These are phyloP conservation scores for Daldinia decipiens DNA, from an alignment of 495 filamentous ascomycete genomes.

Conservation along the genomic window DNA sequence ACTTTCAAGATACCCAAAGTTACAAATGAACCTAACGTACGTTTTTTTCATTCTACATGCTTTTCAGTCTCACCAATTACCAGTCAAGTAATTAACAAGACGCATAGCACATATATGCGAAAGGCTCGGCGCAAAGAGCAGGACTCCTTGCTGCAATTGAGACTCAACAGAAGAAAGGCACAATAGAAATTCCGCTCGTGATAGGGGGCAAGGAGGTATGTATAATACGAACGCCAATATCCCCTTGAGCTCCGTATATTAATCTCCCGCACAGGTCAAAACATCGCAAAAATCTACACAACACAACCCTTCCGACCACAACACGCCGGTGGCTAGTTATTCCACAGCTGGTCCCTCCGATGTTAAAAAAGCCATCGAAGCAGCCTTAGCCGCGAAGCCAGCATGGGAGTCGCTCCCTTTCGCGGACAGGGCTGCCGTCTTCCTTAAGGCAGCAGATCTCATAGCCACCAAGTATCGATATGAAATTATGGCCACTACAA, in stretches of 20 bases:
- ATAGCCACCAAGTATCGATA: constrained; percentile 91
- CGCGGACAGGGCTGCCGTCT: constrained; percentile 88
- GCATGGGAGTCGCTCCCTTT: constrained; percentile 86
- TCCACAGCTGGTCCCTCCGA: constrained; percentile 77
- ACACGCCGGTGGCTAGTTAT: constrained; percentile 77
- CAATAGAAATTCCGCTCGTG: constrained; percentile 78
- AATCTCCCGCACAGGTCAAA: constrained; percentile 55
- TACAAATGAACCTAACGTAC: constrained; percentile 92
- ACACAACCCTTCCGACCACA: constrained; percentile 78
- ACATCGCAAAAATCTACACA: constrained; percentile 66
- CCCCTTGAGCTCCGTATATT: background rate
- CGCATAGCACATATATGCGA: constrained; percentile 82
- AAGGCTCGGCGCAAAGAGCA: constrained; percentile 79
- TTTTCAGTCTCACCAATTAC: background rate
- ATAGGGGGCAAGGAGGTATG: constrained; percentile 80
- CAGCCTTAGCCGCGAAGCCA: constrained; percentile 82
- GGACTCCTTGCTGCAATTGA: constrained; percentile 76
- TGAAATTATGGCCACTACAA: constrained; percentile 91
- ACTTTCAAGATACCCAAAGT: constrained; percentile 88
- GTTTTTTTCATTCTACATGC: constrained; percentile 58
- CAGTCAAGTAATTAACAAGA: constrained; percentile 35
- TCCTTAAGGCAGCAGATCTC: constrained; percentile 91
- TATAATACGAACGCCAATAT: background rate
- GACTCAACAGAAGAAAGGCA: constrained; percentile 64
- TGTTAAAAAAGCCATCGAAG: constrained; percentile 78